Conservation (phyloP, 495 filamentous ascomycete genomes). For the Sordaria brevicollis region DNA sequence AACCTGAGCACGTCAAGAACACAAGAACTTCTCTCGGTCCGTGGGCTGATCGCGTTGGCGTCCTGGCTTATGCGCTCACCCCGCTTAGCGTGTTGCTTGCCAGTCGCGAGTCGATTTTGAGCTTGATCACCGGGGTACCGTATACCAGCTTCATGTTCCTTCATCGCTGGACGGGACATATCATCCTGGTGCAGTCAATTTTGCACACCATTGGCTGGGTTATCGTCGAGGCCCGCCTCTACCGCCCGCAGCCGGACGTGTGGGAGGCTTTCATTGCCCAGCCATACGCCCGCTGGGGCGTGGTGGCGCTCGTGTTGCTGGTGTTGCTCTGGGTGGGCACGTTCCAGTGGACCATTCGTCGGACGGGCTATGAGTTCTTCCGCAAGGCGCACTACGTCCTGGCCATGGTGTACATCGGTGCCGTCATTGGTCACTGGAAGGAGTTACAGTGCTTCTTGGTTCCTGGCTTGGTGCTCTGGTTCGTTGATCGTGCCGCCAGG, state of each 20-base stretch:
- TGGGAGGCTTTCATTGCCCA: constrained; percentile 43
- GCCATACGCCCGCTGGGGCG: constrained; percentile 53
- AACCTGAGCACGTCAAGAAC: constrained; percentile 32
- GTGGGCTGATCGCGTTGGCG: constrained; percentile 52
- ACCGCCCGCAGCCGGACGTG: constrained; percentile 51
- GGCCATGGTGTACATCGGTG: constrained; percentile 55
- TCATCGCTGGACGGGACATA: constrained; percentile 54
- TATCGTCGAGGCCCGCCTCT: constrained; percentile 48
- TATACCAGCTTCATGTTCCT: constrained; percentile 63
- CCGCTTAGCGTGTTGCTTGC: constrained; percentile 50
- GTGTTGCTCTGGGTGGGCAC: constrained; percentile 45
- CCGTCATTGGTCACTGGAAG: constrained; percentile 59
- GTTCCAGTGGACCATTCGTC: constrained; percentile 40
- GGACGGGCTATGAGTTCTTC: constrained; percentile 58
- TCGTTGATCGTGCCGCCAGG: constrained; percentile 43
- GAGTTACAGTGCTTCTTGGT: constrained; percentile 52
- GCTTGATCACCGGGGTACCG: constrained; percentile 50
- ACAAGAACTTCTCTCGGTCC: constrained; percentile 49
- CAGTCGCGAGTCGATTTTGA: constrained; percentile 50
- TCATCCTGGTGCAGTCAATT: constrained; percentile 50
- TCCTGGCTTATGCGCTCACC: constrained; percentile 56
- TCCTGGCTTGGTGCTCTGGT: constrained; percentile 46
- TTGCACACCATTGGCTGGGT: constrained; percentile 60
- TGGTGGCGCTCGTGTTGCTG: constrained; percentile 51
- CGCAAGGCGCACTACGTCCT: constrained; percentile 53